These are phyloP conservation scores for Myriosclerotinia curreyana DNA, from an alignment of 2,329 filamentous ascomycete species.

Conservation along the genomic window DNA sequence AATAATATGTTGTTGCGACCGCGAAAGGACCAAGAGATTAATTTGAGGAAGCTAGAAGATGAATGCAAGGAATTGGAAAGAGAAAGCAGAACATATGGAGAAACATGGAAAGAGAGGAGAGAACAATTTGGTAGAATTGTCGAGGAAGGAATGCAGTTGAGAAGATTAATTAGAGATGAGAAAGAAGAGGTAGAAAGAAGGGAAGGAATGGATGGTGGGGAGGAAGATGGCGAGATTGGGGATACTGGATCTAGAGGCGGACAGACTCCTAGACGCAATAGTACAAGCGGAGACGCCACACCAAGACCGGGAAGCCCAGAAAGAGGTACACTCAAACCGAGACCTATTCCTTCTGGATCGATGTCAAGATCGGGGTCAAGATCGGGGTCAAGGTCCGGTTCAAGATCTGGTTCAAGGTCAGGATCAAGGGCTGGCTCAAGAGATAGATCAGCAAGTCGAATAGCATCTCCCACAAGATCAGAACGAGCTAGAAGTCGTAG, in stretches of 20 bases:
- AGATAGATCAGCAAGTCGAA: constrained; percentile 43
- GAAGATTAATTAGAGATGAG: constrained; percentile 85
- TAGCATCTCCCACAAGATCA: constrained; percentile 40
- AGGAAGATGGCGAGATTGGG: constrained; percentile 59
- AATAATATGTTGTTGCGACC: constrained; percentile 74
- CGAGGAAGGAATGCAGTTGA: constrained; percentile 82
- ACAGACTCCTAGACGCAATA: constrained; percentile 51
- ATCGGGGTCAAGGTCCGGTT: constrained; percentile 40
- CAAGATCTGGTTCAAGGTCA: constrained; percentile 40
- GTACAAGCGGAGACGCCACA: constrained; percentile 47
- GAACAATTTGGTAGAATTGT: constrained; percentile 88
- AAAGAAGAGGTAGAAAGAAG: constrained; percentile 90
- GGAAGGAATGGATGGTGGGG: constrained; percentile 68
- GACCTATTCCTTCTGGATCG: constrained; percentile 32
- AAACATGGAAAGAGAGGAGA: constrained; percentile 78
- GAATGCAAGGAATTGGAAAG: constrained; percentile 85
- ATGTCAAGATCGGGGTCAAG: constrained; percentile 39
- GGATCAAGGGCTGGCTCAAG: constrained; percentile 41
- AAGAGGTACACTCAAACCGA: constrained; percentile 40
- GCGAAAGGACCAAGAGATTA: constrained; percentile 76
- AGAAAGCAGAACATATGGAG: constrained; percentile 77
- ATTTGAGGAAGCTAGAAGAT: constrained; percentile 76
- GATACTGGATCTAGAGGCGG: constrained; percentile 50
- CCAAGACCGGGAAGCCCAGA: constrained; percentile 51
- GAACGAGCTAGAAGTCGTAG: constrained; percentile 25